Evolutionary conservation across 371 early-diverging fungal species (phyloP).

Genomic region (Mucor circinelloides): DNA sequence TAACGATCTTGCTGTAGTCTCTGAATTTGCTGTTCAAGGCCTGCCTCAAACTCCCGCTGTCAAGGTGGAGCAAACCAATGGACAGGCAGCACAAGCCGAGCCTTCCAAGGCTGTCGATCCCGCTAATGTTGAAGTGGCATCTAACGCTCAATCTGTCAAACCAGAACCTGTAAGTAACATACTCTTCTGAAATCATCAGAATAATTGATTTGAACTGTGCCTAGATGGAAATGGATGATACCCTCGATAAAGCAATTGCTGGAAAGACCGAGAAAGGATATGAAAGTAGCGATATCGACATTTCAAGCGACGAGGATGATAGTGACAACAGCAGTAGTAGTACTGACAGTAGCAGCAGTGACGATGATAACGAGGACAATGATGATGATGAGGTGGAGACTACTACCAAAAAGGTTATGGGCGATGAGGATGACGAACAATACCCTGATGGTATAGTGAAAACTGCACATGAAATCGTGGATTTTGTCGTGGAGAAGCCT

Average conservation of each 20-base stretch:
- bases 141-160: not conserved
- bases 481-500: constrained; percentile 62
- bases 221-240: constrained; percentile 10
- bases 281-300: constrained; percentile 40
- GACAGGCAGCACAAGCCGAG: not conserved
- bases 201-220: not conserved
- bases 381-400: not conserved
- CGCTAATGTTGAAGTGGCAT: not conserved
- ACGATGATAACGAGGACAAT: constrained; percentile 18
- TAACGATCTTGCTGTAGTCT: constrained; percentile 14
- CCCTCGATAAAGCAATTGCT: constrained; percentile 37
- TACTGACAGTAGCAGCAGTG: constrained; percentile 11
- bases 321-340: constrained; percentile 12
- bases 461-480: constrained; percentile 61
- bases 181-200: not conserved
- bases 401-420: not conserved
- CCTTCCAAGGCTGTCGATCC: not conserved
- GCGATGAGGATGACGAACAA: constrained; percentile 25
- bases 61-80: not conserved
- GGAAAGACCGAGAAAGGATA: constrained; percentile 24
- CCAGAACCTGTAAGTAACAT: not conserved
- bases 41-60: not conserved
- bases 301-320: constrained; percentile 27
- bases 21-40: constrained; percentile 13
- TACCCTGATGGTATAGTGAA: constrained; percentile 23